Percentiles rank a stretch among this genome's conserved stretches.
Conservation (phyloP, 1,284 basidiomycete genomes). For the Phylloporus sp. region DNA sequence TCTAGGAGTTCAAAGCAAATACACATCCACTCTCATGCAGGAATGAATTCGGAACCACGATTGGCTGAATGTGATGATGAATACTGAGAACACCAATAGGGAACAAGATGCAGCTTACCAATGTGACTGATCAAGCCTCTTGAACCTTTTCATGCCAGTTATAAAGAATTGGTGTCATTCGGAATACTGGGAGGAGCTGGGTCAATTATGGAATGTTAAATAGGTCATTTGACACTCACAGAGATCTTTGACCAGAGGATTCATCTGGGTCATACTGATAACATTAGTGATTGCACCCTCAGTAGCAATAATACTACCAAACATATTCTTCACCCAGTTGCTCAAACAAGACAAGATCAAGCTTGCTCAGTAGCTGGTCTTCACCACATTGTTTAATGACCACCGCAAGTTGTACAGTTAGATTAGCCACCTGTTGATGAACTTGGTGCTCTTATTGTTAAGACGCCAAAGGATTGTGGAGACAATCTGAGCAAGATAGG, state of each 20-base stretch:
- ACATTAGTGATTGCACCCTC: conserved; percentile 99
- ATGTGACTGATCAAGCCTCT: conserved; percentile 98
- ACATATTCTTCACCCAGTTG: conserved; percentile 99
- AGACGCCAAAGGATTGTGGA: conserved; percentile 99
- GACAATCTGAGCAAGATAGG: conserved; percentile 98
- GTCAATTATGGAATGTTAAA: conserved; percentile 15
- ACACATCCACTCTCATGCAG: conserved; percentile 99
- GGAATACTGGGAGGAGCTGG: conserved; percentile 69
- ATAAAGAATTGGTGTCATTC: conserved; percentile 98
- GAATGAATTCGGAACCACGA: conserved; percentile 98
- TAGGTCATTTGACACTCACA: conserved; percentile 55
- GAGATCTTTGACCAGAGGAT: conserved; percentile 98
- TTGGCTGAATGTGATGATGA: conserved; percentile 65
- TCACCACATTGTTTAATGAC: conserved; percentile 99
- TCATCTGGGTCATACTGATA: conserved; percentile 99
- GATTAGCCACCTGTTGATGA: conserved; percentile 97
- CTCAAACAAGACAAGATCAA: conserved; percentile 97
- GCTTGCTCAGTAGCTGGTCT: conserved; percentile 93
- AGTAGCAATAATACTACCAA: conserved; percentile 98
- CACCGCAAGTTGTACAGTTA: conserved; percentile 92
- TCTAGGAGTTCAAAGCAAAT: conserved; percentile 99
- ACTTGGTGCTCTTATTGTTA: conserved; percentile 99
- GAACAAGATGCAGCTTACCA: conserved; percentile 51
- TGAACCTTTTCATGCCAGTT: conserved; percentile 99
- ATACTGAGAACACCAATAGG: conserved; percentile 7